Evolutionary conservation across 805 yeast genomes (phyloP).

Genomic region (Kodamaea sagamina): DNA sequence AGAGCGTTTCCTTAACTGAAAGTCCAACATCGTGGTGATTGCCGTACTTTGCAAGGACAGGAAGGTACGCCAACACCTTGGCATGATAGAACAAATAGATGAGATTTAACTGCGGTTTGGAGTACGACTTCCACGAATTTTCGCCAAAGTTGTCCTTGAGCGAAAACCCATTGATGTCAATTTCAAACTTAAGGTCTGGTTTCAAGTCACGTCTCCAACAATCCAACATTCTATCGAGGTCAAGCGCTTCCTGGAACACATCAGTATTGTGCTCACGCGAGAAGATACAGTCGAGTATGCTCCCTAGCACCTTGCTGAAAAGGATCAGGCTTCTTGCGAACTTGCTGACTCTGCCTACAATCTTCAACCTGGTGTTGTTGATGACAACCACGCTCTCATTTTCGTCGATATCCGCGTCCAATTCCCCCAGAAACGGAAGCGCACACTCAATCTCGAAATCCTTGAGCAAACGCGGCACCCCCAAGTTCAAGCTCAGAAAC

Average conservation of each 20-base stretch:
- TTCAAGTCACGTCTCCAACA: conserved; percentile 79
- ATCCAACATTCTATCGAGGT: conserved; percentile 67
- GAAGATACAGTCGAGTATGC: conserved; percentile 69
- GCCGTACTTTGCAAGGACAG: conserved; percentile 43
- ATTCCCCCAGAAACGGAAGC: conserved; percentile 60
- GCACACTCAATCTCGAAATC: conserved; percentile 88
- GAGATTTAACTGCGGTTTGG: conserved; percentile 53
- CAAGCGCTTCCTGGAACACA: conserved; percentile 28
- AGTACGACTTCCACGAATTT: conserved; percentile 29
- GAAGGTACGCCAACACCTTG: conserved; percentile 43
- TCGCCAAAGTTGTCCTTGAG: conserved; percentile 31
- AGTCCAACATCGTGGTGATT: conserved; percentile 44
- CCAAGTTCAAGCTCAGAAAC: conserved; percentile 72
- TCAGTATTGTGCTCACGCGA: conserved; percentile 42
- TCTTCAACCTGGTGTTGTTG: conserved; percentile 57
- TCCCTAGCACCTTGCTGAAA: conserved; percentile 71
- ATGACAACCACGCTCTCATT: conserved; percentile 60
- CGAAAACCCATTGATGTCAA: conserved; percentile 59
- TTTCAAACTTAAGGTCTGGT: conserved; percentile 56
- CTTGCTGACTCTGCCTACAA: conserved; percentile 70
- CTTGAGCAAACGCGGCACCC: conserved; percentile 77
- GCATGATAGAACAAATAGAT: conserved; percentile 48
- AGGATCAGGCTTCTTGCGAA: conserved; percentile 66
- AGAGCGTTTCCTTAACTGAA: conserved; percentile 36
- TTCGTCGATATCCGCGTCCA: conserved; percentile 39